These are phyloP conservation scores for Arabidopsis thaliana DNA, from an alignment of 345 rosid genomes.

Conservation along the genomic window TAIR10.1 NC_003070.9:18144501-18145000, in stretches of 20 bases:
- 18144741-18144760: constrained; percentile 37
- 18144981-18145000: constrained; percentile 31
- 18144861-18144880: constrained; percentile 25
- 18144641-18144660: constrained; percentile 24
- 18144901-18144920: constrained; percentile 96
- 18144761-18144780: constrained; percentile 98
- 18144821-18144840: constrained; percentile 23
- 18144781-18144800: constrained; percentile 99
- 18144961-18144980: constrained; percentile 54
- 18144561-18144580: constrained; percentile 95
- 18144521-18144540: constrained; percentile 98
- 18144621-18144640: constrained; percentile 8
- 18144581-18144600: constrained; percentile 32
- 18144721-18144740: constrained; percentile 25
- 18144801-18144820: constrained; percentile 67
- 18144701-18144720: constrained; percentile 14
- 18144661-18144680: constrained; percentile 21
- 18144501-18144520: constrained; percentile 97
- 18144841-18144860: constrained; percentile 20
- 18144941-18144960: constrained; percentile 68
- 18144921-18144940: constrained; percentile 75
- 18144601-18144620: constrained; percentile 23
- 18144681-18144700: constrained; percentile 1
- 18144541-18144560: constrained; percentile 83
- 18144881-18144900: constrained; percentile 39